These are phyloP conservation scores for Agaricales sp. DNA, from an alignment of 1,284 basidiomycete species.

Conservation along the genomic window DNA sequence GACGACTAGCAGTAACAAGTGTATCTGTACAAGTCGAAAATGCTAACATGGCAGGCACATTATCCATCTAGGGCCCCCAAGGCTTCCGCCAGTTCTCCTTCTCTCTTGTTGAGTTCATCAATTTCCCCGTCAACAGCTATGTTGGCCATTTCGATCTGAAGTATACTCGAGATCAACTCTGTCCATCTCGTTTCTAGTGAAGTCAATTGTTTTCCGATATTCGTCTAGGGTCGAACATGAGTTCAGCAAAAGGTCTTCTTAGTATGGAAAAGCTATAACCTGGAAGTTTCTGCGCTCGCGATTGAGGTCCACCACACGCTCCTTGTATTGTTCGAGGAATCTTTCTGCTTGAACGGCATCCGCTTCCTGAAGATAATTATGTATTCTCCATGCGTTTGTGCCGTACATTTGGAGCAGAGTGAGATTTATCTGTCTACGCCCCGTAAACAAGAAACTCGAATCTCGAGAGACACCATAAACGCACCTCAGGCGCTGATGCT, in stretches of 20 bases:
- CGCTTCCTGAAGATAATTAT: slow-evolving; percentile 81
- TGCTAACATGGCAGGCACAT: no score
- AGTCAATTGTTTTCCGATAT: slow-evolving; percentile 69
- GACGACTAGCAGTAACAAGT: not conserved
- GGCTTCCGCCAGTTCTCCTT: slow-evolving; percentile 43
- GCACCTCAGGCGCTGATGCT: slow-evolving; percentile 82
- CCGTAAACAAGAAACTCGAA: slow-evolving; percentile 5
- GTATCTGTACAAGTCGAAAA: not conserved
- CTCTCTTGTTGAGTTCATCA: slow-evolving; percentile 41
- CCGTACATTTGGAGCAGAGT: slow-evolving; percentile 82
- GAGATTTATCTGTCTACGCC: slow-evolving; percentile 70
- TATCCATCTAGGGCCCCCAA: no score
- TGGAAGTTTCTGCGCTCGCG: slow-evolving; percentile 78
- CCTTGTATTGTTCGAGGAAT: slow-evolving; percentile 61
- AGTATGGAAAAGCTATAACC: slow-evolving; percentile 28
- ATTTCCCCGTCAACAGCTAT: slow-evolving; percentile 72
- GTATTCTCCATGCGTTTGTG: slow-evolving; percentile 83
- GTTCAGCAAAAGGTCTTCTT: slow-evolving; percentile 5
- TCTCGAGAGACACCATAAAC: slow-evolving; percentile 13
- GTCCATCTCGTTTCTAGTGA: slow-evolving; percentile 81
- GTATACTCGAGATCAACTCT: slow-evolving; percentile 75
- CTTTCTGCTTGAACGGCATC: slow-evolving; percentile 68
- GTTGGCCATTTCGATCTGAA: slow-evolving; percentile 92
- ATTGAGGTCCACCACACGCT: slow-evolving; percentile 76
- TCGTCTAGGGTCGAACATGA: slow-evolving; percentile 34